Base-by-base conservation (phyloP, 352 stramenopile species). In the Peronospora belbahrii region DNA sequence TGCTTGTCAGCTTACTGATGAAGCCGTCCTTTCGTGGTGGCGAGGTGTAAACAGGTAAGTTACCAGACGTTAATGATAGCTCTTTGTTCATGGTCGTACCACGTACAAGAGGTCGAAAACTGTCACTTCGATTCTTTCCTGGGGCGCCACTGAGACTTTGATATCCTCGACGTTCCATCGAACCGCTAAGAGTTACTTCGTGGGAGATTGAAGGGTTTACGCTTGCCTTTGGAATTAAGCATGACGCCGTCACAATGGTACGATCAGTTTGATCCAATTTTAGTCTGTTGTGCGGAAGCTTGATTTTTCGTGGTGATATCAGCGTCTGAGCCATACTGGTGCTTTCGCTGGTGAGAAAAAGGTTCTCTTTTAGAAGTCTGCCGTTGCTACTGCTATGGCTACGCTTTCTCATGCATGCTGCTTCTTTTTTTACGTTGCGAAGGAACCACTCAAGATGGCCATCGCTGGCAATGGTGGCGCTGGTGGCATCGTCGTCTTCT, bases 261-360 rank as follows among this genome's bases (percentile, higher is more conserved):
- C 34, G 25, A 8, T 62, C 52, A 17, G 32, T 10, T 22, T 19
- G n/a, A 9, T 28, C 8, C 2, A 20, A 14, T 23, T 41, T 44
- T 18, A 43, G n/a, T 3, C 34, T 8, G 14, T 50, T 39, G 54
- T 38, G 55, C 4, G 20, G 40, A 2, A 48, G 20, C 6, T 70
- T 63, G 4, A 56, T 25, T 10, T 62, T 67, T 14, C 62, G 56
- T 6, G 68, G 68, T 9, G 65, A 76, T 7, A 74, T 35, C 13
- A 80, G 41, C 2, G 65, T 70, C 9, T 74, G 59, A 6, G 68
- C 23, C 22, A 74, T 48, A 25, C 54, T 74, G 19, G 38, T 59
- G 19, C 58, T 71, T 31, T 62, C 59, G 30, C 42, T 49, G n/a
- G 36, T 24, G 3, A 56, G 42, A 27, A 65, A 53, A 4, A 28